Percentiles rank a stretch among this genome's conserved stretches.
phyloP scores from a whole-genome alignment of 192 early-diverging fungal species.

The Allomyces javanicus region DNA sequence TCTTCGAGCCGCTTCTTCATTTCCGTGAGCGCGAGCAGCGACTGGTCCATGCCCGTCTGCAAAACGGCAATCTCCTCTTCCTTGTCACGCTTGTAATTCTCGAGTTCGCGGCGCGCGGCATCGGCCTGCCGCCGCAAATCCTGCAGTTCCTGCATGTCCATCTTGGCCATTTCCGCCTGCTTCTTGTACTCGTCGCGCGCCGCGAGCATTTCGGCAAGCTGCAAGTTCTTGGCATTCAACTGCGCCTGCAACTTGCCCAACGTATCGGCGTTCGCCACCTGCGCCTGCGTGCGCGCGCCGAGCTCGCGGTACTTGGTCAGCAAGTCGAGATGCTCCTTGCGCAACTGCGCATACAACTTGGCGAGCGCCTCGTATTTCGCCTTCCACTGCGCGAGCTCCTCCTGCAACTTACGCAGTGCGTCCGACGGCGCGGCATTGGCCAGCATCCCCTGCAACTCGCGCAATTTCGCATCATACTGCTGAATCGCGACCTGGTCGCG shows the following conservation, averaged over 20 bases:
- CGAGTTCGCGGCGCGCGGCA: slow-evolving; percentile 15
- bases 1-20: slow-evolving; percentile 25
- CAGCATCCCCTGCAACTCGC: slow-evolving; percentile 56
- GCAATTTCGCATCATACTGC: slow-evolving; percentile 48
- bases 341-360: slow-evolving; percentile 90
- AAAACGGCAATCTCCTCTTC: slow-evolving; percentile 64
- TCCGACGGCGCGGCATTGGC: slow-evolving; percentile 49
- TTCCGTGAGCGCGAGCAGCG: slow-evolving; percentile 47
- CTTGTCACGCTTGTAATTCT: slow-evolving; percentile 19
- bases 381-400: slow-evolving; percentile 88
- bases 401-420: slow-evolving; percentile 57
- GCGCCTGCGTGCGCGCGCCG: slow-evolving; percentile 39
- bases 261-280: slow-evolving; percentile 62
- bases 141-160: slow-evolving; percentile 34
- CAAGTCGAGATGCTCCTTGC: slow-evolving; percentile 87
- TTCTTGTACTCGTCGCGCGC: slow-evolving; percentile 69
- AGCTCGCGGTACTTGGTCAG: slow-evolving; percentile 76
- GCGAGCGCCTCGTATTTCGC: slow-evolving; percentile 95
- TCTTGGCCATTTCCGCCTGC: slow-evolving; percentile 61
- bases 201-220: slow-evolving; percentile 73
- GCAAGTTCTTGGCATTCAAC: slow-evolving; percentile 51
- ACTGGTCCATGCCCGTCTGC: slow-evolving; percentile 65
- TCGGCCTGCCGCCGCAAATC: slow-evolving; percentile 19
- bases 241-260: slow-evolving; percentile 53
- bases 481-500: slow-evolving; percentile 63